phyloP scores from a whole-genome alignment of 495 filamentous ascomycete species.

The Aspergillus asperescens region DNA sequence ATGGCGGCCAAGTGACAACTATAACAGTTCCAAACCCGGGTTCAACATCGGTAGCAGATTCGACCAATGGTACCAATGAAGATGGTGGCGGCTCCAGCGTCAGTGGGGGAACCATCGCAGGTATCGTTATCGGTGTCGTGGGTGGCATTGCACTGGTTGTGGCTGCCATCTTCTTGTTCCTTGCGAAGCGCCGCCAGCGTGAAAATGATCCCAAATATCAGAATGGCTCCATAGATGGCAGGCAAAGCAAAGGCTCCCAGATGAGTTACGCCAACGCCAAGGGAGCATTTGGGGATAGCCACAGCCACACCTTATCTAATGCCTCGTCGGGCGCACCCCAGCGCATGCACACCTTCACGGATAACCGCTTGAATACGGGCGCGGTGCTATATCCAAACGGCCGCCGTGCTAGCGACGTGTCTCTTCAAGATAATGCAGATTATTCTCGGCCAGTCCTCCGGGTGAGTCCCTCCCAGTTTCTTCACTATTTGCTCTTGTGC shows the following conservation, averaged over 20 bases:
- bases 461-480: conserved; percentile 28
- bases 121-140: conserved; percentile 47
- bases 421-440: conserved; percentile 53
- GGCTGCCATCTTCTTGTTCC: conserved; percentile 38
- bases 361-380: conserved; percentile 43
- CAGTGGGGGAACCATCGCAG: conserved; percentile 40
- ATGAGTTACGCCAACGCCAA: conserved; percentile 42
- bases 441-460: conserved; percentile 54
- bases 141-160: conserved; percentile 39
- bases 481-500: not conserved
- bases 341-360: conserved; percentile 36
- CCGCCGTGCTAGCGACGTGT: conserved; percentile 45
- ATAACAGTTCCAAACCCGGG: conserved; percentile 45
- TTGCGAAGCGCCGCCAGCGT: conserved; percentile 37
- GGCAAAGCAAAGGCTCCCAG: conserved; percentile 44
- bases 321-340: conserved; percentile 23
- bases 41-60: conserved; percentile 23
- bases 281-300: conserved; percentile 35
- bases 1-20: conserved; percentile 43
- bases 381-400: conserved; percentile 43
- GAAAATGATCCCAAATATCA: conserved; percentile 27
- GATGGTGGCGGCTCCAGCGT: conserved; percentile 20
- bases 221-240: conserved; percentile 31
- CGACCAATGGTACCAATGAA: conserved; percentile 13
- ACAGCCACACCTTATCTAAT: conserved; percentile 37